Evolutionary conservation across 192 early-diverging fungal genomes (phyloP).

Genomic region (Dissophora ornata): DNA sequence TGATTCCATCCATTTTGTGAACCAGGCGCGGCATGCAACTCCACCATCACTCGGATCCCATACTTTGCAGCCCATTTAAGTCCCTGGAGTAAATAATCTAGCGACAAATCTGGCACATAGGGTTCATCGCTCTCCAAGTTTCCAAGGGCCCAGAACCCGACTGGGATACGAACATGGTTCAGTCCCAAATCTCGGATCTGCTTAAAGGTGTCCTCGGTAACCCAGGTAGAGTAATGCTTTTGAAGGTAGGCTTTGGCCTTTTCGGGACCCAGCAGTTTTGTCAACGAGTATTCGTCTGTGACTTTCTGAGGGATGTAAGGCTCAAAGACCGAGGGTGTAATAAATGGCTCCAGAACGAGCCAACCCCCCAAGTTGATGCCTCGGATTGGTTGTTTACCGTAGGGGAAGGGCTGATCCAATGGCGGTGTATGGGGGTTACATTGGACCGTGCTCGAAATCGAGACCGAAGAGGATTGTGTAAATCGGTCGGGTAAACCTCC

Average conservation of each 20-base stretch:
- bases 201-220: slow-evolving; percentile 71
- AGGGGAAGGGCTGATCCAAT: slow-evolving; percentile 55
- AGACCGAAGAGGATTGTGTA: slow-evolving; percentile 7
- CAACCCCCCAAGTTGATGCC: slow-evolving; percentile 82
- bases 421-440: slow-evolving; percentile 56
- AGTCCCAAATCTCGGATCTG: slow-evolving; percentile 67
- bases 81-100: slow-evolving; percentile 66
- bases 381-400: slow-evolving; percentile 63
- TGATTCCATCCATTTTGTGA: slow-evolving; percentile 81
- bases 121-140: slow-evolving; percentile 62
- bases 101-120: slow-evolving; percentile 69
- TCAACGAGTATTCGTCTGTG: slow-evolving; percentile 76
- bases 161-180: slow-evolving; percentile 77
- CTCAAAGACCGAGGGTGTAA: slow-evolving; percentile 65
- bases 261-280: slow-evolving; percentile 65
- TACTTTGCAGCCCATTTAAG: slow-evolving; percentile 75
- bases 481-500: slow-evolving; percentile 22
- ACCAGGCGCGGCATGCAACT: slow-evolving; percentile 77
- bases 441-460: slow-evolving; percentile 15
- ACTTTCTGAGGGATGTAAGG: slow-evolving; percentile 40
- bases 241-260: slow-evolving; percentile 61
- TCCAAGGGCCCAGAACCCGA: slow-evolving; percentile 78
- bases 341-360: slow-evolving; percentile 73
- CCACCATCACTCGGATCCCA: slow-evolving; percentile 73
- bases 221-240: slow-evolving; percentile 70